Percentiles rank a stretch among this genome's conserved stretches.
phyloP scores from a whole-genome alignment of 148 eudicot species.

The Rhododendron vialii region DNA sequence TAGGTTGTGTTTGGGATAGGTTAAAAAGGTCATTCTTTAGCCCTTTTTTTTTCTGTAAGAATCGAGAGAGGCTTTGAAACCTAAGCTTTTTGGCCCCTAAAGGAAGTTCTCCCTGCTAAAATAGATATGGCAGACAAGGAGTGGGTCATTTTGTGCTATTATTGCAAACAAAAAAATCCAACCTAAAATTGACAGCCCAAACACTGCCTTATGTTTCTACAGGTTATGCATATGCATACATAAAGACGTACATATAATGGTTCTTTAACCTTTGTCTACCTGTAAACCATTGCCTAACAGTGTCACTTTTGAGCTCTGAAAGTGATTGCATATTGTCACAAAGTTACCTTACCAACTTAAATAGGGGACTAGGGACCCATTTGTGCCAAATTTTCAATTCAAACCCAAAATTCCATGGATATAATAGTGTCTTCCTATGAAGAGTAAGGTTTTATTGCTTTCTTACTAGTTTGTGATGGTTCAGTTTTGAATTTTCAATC shows the following conservation, averaged over 20 bases:
- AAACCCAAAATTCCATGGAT: not conserved
- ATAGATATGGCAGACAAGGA: not conserved
- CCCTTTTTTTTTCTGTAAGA: not conserved
- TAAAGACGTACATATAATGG: not conserved
- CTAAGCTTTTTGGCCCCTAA: not conserved
- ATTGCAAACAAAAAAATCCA: not conserved
- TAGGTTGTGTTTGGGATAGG: not conserved
- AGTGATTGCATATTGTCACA: slow-evolving; percentile 13
- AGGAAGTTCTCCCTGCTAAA: not conserved
- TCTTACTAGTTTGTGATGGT: not conserved
- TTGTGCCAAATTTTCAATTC: slow-evolving; percentile 8
- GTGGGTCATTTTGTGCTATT: not conserved
- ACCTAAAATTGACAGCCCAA: not conserved
- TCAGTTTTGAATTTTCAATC: slow-evolving; percentile 2
- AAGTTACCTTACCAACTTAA: slow-evolving; percentile 4
- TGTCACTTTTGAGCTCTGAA: slow-evolving; percentile 13
- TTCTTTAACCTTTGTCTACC: not conserved
- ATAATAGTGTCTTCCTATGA: not conserved
- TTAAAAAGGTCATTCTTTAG: not conserved
- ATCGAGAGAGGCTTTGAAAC: not conserved
- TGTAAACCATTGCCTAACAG: slow-evolving; percentile 6
- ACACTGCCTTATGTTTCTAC: not conserved
- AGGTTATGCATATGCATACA: not conserved
- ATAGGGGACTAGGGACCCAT: slow-evolving; percentile 13
- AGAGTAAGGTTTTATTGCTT: not conserved